Percentiles rank a stretch among this genome's conserved stretches.
phyloP scores from a whole-genome alignment of 2,329 filamentous ascomycete species.

The Trichoderma oligosporum region DNA sequence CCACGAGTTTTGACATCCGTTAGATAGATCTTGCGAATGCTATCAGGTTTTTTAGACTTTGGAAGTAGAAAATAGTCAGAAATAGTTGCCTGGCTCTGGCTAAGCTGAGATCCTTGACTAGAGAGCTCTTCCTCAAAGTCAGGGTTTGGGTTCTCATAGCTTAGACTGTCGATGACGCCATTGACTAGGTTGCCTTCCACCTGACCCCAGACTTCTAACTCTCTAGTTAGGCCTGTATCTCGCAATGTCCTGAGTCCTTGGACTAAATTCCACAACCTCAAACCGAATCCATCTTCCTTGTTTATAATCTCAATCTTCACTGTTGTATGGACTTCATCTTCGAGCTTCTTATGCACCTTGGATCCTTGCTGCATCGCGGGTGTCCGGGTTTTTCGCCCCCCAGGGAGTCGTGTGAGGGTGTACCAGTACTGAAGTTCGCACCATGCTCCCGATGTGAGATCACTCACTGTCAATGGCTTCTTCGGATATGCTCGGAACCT shows the following conservation, averaged over 20 bases:
- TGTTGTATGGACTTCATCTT: slow-evolving; percentile 77
- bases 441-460: slow-evolving; percentile 86
- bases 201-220: slow-evolving; percentile 80
- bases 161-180: slow-evolving; percentile 85
- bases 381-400: slow-evolving; percentile 72
- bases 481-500: slow-evolving; percentile 73
- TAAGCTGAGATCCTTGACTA: slow-evolving; percentile 30
- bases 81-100: slow-evolving; percentile 37
- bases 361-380: slow-evolving; percentile 80
- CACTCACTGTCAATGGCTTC: slow-evolving; percentile 80
- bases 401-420: slow-evolving; percentile 65
- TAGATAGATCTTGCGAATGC: slow-evolving; percentile 57
- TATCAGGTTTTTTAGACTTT: slow-evolving; percentile 3
- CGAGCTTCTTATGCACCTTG: slow-evolving; percentile 74
- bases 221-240: slow-evolving; percentile 67
- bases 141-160: slow-evolving; percentile 69
- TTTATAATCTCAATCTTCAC: slow-evolving; percentile 68
- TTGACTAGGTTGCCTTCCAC: slow-evolving; percentile 80
- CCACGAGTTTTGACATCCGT: slow-evolving; percentile 84
- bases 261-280: slow-evolving; percentile 87
- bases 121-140: slow-evolving; percentile 60
- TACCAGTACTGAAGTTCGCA: slow-evolving; percentile 95
- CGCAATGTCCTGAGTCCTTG: slow-evolving; percentile 74
- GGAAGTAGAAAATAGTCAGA: slow-evolving; percentile 39
- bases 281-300: slow-evolving; percentile 76